Base-by-base conservation (phyloP, 257 asterid genomes). In the Solanum piurae region DNA sequence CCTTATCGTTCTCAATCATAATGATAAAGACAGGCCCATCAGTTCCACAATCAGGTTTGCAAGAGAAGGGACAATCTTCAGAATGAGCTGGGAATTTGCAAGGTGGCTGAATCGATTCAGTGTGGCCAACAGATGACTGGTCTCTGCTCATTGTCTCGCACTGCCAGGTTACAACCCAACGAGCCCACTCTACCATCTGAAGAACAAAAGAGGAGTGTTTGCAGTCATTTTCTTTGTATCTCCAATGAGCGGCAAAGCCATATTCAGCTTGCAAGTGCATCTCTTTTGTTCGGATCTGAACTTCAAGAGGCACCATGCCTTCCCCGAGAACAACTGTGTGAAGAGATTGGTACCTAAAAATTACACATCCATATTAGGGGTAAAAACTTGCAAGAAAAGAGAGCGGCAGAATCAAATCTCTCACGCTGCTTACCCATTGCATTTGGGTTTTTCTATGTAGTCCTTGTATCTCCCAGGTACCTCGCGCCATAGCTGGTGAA, bases 111-210 rank as follows among this genome's bases (percentile, higher is more conserved):
- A 89, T 49, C 64, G 96, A 90, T 68, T 93, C 94, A 14, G 85
- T 52, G 55, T 89, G 91, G 87, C 93, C 91, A 80, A 93, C 88
- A 18, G 95, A 91, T 33, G 97, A 71, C 21, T 75, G 27, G 87
- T 95, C 95, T 89, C 91, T 91, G 92, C 92, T 91, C 93, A 94
- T 93, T 16, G 98, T 91, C 93, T 97, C 98, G 44, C 99, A 97
- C 90, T 96, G 99, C 99, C 99, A 96, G 80, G 97, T 90, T 66
- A 97, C 89, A 36, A 96, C 96, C 99, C 99, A 97, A 20, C 99
- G 98, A 13, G 98, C 99, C 99, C 99, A 97, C 92, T 97, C 99
- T 75, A 97, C 99, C 99, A 97, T 97, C 91, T 97, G 98, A 88
- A 94, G 94, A 87, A 97, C 93, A 75, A 92, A 97, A 86, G 98